These are phyloP conservation scores for Entomortierella beljakovae DNA, from an alignment of 192 early-diverging fungal genomes.

Conservation along the genomic window DNA sequence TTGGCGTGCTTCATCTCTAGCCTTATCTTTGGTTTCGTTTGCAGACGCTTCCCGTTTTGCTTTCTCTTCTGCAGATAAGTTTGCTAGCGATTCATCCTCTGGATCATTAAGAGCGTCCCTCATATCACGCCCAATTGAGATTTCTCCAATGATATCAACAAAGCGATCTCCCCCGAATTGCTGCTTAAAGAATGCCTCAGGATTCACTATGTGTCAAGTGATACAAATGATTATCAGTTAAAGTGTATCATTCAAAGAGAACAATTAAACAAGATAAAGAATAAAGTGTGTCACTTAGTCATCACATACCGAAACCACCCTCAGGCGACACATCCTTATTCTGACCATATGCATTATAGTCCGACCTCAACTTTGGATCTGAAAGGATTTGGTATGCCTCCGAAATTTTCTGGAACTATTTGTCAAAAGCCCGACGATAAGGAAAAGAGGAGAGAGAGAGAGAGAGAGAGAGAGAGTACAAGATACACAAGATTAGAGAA, in stretches of 20 bases:
- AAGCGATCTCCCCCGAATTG: conserved; percentile 98
- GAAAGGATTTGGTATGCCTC: conserved; percentile 98
- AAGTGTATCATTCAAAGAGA: too few species aligned
- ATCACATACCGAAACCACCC: conserved; percentile 68
- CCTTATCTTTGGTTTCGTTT: conserved; percentile 65
- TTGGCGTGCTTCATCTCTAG: conserved; percentile 65
- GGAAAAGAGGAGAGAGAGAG: neutral
- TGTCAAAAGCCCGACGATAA: neutral
- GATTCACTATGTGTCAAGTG: conserved; percentile 77
- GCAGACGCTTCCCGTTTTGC: conserved; percentile 68
- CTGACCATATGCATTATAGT: conserved; percentile 84
- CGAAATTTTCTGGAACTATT: conserved; percentile 93
- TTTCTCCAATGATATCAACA: conserved; percentile 97
- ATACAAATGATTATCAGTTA: too few species aligned
- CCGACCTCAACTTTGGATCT: conserved; percentile 86
- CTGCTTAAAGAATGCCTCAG: conserved; percentile 94
- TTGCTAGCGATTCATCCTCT: conserved; percentile 61
- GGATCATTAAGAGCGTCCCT: conserved; percentile 80
- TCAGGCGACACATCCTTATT: conserved; percentile 69
- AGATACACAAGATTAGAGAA: neutral
- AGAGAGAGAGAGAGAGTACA: neutral
- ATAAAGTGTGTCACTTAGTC: neutral
- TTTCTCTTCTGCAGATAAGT: conserved; percentile 63
- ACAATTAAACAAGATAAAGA: neutral
- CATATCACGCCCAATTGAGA: conserved; percentile 95